Base-by-base conservation (phyloP, 1,284 basidiomycete genomes). In the Pyrrhoderma noxium region DNA sequence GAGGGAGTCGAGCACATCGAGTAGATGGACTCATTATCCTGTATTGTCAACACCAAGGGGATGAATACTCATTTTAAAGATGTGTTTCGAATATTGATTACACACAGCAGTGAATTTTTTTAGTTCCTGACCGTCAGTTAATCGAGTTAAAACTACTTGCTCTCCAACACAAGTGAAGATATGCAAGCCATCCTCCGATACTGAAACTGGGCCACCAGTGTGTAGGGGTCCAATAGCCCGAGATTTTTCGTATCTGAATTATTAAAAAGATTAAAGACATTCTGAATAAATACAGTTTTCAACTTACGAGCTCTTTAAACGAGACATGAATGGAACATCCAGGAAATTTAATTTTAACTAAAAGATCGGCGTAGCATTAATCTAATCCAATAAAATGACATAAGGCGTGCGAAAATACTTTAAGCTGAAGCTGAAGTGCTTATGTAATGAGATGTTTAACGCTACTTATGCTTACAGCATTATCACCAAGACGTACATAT, bases 111-210 rank as follows among this genome's bases (percentile, higher is more conserved):
- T 71, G 65, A 96, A 90, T 8, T 83, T 76, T 62, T 85, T 89
- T 42, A 97, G 78, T 54, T 88, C 76, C 39, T 71, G 67, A 3
- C 93, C 93, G 34, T 77, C 82, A 27, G 73, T 68, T 8, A 93
- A 72, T 59, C 95, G 83, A 8, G 93, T 95, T 46, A 95, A 69
- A 16, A 95, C 64, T 1, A 89, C 85, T 57, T 93, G 84, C 61
- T 96, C 90, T 47, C 81, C 84, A 45, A 98, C 80, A 56, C 92
- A 93, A 31, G 92, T 91, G 49, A 94, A 77, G 25, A 98, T 75
- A 65, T 76, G 82, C 45, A 71, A 70, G 41, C 90, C 93, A 73
- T 97, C 91, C 49, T 74, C 68, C 3, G 89, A 85, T 40, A 93
- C 70, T 8, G 90, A 80, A 35, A 93, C 83, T 5, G 91, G 87